Conservation (phyloP, 1,284 basidiomycete genomes). For the Microbotryum lychnidis-dioicae region DNA sequence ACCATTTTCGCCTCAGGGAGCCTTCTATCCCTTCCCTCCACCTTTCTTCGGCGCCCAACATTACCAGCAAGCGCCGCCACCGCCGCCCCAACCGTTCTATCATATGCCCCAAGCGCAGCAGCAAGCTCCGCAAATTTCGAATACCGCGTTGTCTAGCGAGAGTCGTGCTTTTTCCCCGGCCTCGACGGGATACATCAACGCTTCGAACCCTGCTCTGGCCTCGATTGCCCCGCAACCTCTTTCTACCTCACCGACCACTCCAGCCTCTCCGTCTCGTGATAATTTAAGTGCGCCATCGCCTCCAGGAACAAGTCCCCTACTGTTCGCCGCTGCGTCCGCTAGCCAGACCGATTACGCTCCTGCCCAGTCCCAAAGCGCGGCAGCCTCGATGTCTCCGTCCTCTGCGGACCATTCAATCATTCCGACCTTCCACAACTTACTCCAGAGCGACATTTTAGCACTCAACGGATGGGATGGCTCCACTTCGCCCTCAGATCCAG, state of each 20-base stretch:
- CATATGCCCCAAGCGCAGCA: neutral
- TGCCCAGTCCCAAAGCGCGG: too few relatives aligned
- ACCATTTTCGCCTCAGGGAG: slow-evolving; percentile 11
- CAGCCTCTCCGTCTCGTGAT: neutral
- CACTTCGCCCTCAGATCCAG: neutral
- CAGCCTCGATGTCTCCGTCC: too few relatives aligned
- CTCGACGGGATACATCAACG: neutral
- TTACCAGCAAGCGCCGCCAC: slow-evolving; percentile 14
- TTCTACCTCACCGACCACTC: neutral
- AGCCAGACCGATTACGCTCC: too few relatives aligned
- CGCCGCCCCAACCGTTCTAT: neutral
- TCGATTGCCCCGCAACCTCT: neutral
- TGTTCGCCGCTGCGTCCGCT: too few relatives aligned
- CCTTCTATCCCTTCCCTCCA: slow-evolving; percentile 19
- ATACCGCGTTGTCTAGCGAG: neutral
- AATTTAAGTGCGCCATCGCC: neutral
- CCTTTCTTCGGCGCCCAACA: slow-evolving; percentile 15
- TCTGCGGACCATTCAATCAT: neutral
- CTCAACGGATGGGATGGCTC: neutral
- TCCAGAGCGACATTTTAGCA: slow-evolving; percentile 17
- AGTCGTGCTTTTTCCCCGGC: neutral
- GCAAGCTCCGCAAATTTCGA: neutral
- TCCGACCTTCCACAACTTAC: slow-evolving; percentile 23
- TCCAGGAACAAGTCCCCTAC: slow-evolving; percentile 4
- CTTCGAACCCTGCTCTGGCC: neutral